Evolutionary conservation across 164 flowering plant species (phyloP), one percentile per base, ranked within the genome.

Genomic region (Amborella trichopoda): DNA sequence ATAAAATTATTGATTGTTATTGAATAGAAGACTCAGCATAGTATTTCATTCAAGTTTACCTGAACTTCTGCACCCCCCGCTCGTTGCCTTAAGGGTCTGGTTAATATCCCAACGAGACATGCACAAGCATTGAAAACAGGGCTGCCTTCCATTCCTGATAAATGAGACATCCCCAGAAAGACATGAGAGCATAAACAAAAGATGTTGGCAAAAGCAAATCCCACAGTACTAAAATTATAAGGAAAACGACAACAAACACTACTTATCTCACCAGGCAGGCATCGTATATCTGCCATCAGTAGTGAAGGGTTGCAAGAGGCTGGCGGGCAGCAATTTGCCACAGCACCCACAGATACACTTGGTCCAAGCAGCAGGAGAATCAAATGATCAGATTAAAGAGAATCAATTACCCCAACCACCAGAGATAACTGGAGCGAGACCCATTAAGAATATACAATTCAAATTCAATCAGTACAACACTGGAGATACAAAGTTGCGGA

Each of bases 81-180:
- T 56, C 59, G 74, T 52, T 84, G 96, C 54, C 83, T 70, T 27
- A 84, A 53, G 19, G 99, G 99, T 68, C 83, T 71, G 21, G 67
- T 69, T 53, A 87, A 54, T 17, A 91, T 58, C 54, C 98, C 98
- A 59, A 86, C 54, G 33, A 91, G 69, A 30, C 51, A 55, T 41
- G 67, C 68, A 33, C 68, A 49, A 44, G 66, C 72, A 55, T 63
- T 71, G 57, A 86, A 83, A 63, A 91, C 83, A 26, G 96, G 96
- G 57, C 80, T 70, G 41, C 98, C 98, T 76, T 91, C 99, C 86
- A 80, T 84, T 61, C 99, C 99, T 87, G 67, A 42, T n/a, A 53
- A 1, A 61, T 51, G 14, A 18, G 43, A 28, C 26, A 34, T n/a
- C n/a, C n/a, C n/a, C n/a, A n/a, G n/a, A n/a, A n/a, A n/a, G n/a